Conservation (phyloP, 805 yeast genomes). For the Monosporozyma aerobia region DNA sequence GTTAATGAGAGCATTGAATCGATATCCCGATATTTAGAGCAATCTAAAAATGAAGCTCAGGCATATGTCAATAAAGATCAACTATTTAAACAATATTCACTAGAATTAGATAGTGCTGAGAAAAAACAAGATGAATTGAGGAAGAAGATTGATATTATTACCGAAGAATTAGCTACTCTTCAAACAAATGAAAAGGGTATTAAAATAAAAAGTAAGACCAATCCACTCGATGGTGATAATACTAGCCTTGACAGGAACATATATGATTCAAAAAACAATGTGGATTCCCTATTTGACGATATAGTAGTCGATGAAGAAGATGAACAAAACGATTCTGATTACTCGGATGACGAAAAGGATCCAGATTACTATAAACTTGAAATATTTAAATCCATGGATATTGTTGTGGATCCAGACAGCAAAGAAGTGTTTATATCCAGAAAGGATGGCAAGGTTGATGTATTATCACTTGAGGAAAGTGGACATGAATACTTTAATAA, state of each 20-base stretch:
- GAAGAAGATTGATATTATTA: neutral
- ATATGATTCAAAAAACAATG: neutral
- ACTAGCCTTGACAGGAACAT: neutral
- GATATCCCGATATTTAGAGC: constrained; percentile 8
- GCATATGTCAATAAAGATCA: constrained; percentile 10
- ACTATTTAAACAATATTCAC: constrained; percentile 13
- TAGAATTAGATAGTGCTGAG: constrained; percentile 15
- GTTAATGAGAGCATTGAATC: neutral
- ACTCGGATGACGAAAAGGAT: constrained; percentile 7
- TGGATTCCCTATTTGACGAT: constrained; percentile 1
- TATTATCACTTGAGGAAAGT: constrained; percentile 41
- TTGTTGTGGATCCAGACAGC: constrained; percentile 37
- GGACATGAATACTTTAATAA: constrained; percentile 62
- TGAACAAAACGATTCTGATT: neutral
- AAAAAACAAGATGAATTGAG: neutral
- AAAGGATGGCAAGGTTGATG: constrained; percentile 36
- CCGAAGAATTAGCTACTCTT: neutral
- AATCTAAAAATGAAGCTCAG: constrained; percentile 11
- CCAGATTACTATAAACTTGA: constrained; percentile 39
- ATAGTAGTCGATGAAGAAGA: constrained; percentile 8
- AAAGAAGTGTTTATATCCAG: constrained; percentile 38
- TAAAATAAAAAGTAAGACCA: neutral
- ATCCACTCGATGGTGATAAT: neutral
- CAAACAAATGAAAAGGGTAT: neutral
- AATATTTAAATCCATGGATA: constrained; percentile 52